These are phyloP conservation scores for Pyrenochaeta sp. DNA, from an alignment of 2,329 filamentous ascomycete genomes.

Conservation along the genomic window DNA sequence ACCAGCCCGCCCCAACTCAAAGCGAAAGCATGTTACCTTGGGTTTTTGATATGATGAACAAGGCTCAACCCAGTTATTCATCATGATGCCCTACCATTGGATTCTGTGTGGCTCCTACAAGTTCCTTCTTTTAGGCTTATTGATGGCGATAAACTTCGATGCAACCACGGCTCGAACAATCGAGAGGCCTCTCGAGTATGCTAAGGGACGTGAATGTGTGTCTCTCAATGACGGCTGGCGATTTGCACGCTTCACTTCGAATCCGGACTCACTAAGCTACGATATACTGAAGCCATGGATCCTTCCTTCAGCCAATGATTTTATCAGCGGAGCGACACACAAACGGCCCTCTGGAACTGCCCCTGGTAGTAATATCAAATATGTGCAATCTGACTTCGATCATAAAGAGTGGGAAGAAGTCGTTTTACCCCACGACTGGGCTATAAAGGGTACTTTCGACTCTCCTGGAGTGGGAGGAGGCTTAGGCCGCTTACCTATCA, in stretches of 20 bases:
- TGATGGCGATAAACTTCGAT: background rate
- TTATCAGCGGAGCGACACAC: conserved; percentile 44
- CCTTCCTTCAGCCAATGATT: conserved; percentile 51
- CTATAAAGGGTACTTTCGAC: conserved; percentile 55
- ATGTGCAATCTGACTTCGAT: conserved; percentile 43
- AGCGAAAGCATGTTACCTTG: background rate
- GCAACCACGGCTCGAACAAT: background rate
- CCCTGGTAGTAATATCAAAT: conserved; percentile 35
- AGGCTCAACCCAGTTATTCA: background rate
- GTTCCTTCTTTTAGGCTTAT: background rate
- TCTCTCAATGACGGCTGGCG: conserved; percentile 47
- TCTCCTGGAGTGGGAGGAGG: conserved; percentile 44
- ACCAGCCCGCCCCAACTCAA: no score
- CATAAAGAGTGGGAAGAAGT: conserved; percentile 53
- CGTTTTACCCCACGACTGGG: conserved; percentile 59
- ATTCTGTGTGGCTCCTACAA: background rate
- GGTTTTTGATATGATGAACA: background rate
- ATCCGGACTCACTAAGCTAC: conserved; percentile 45
- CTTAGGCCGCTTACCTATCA: conserved; percentile 57
- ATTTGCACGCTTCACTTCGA: conserved; percentile 45
- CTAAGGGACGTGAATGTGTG: conserved; percentile 28
- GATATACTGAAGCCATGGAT: conserved; percentile 51
- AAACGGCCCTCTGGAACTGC: conserved; percentile 34
- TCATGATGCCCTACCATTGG: background rate
- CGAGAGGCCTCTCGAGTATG: background rate